A percentile compares a stretch with the other conserved stretches of the same genome.
Evolutionary conservation across 306 rosid species (phyloP).

Genomic region (Delonix regia): DNA sequence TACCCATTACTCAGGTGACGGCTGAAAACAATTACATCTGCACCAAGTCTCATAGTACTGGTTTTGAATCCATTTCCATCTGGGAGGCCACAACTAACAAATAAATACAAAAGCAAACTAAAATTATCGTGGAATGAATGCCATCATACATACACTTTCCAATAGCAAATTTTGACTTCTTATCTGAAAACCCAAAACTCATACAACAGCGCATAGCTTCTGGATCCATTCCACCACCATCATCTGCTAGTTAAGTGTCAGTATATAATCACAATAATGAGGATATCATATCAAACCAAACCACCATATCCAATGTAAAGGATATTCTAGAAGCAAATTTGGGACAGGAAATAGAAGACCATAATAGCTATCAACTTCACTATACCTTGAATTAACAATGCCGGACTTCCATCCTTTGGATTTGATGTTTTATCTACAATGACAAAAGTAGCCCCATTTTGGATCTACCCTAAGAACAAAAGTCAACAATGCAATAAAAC

Average conservation of each 20-base stretch:
- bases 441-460: conserved; percentile 94
- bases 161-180: conserved; percentile 71
- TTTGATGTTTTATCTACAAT: conserved; percentile 73
- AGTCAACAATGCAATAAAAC: conserved; percentile 44
- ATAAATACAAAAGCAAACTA: conserved; percentile 34
- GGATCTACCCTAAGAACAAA: conserved; percentile 74
- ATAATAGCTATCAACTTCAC: conserved; percentile 21
- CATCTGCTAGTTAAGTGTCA: conserved; percentile 56
- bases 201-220: conserved; percentile 83
- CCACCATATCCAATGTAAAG: background rate
- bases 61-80: conserved; percentile 99
- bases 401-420: conserved; percentile 85
- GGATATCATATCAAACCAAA: background rate
- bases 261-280: conserved; percentile 30
- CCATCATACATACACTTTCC: conserved; percentile 77
- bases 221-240: conserved; percentile 94
- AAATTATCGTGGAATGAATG: conserved; percentile 34
- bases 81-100: conserved; percentile 54
- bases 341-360: conserved; percentile 31
- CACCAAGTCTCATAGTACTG: conserved; percentile 97
- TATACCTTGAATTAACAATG: conserved; percentile 88
- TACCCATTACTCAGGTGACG: conserved; percentile 66
- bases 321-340: conserved; percentile 16
- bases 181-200: conserved; percentile 96
- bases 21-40: conserved; percentile 88